Base-by-base conservation (phyloP, 2,329 filamentous ascomycete genomes). In the Penicillium sp. region DNA sequence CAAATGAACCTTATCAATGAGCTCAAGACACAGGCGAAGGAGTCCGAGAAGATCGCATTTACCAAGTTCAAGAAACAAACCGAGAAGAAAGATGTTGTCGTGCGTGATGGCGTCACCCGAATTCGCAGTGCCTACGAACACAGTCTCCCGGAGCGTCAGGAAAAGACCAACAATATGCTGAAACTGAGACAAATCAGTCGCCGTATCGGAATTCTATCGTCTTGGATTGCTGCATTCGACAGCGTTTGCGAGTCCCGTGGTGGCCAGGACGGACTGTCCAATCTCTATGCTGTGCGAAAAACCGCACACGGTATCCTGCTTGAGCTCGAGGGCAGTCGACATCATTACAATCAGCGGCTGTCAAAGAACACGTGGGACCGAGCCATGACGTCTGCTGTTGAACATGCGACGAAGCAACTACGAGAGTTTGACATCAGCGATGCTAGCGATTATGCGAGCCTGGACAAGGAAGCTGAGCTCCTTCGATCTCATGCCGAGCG, bases 1-100 rank as follows among this genome's bases (percentile, higher is more conserved):
- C 91, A 98, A 67, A 90, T 95, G 79, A 85, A 84, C n/a, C 72
- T 96, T 63, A 98, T 98, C 68, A 95, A 95, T 59, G 90, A 97
- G 66, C 80, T 98, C 47, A 90, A 93, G 72, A 86, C 86, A 26
- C 88, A 96, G 67, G 89, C 95, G 65, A 94, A 90, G 66, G 88
- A 97, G 47, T 85, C 85, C 4, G 93, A 97, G 64, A 81, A 80
- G 34, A 75, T 83, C 3, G 90, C 89, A 43, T 91, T 91, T 58
- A 77, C 81, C 58, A 97, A 97, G 64, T 95, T 96, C 73, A 84
- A 84, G 60, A 96, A 95, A 69, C 88, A 94, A 59, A 82, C 80
- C 48, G 88, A 93, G 64, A 96, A 95, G 76, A 83, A 87, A 53
- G 86, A 93, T 45, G 73, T 73, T 7, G 79, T 88, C 11, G 77